Percentiles rank a stretch among this genome's conserved stretches.
These are phyloP conservation scores for Euphorbia peplus DNA, from an alignment of 345 rosid genomes.

Conservation along the genomic window DNA sequence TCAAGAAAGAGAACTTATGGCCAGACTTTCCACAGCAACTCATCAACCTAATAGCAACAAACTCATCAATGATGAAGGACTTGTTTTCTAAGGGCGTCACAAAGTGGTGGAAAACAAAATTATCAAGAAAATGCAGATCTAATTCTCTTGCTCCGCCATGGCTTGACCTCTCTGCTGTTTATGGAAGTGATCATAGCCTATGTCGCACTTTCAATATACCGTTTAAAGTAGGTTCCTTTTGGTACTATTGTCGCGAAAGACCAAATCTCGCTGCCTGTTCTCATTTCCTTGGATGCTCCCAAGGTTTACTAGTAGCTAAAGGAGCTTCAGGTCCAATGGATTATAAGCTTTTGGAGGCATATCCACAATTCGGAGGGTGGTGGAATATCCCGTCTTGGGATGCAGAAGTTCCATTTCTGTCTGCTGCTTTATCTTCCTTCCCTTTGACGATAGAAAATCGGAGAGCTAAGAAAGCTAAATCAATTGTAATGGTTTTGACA, in stretches of 20 bases:
- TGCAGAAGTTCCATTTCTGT: constrained; percentile 11
- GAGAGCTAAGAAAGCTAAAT: background rate
- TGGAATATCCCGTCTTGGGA: constrained; percentile 13
- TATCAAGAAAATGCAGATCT: constrained; percentile 8
- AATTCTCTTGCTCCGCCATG: background rate
- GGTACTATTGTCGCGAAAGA: background rate
- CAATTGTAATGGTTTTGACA: constrained; percentile 22
- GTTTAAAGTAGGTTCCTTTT: background rate
- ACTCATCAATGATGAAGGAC: background rate
- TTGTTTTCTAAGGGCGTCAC: too few species aligned
- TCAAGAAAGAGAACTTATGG: too few species aligned
- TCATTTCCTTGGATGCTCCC: constrained; percentile 16
- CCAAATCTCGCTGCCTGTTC: background rate
- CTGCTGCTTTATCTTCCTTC: constrained; percentile 6
- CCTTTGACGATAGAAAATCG: background rate
- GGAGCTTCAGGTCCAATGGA: too few species aligned
- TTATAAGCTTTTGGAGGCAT: too few species aligned
- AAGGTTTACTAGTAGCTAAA: constrained; percentile 3
- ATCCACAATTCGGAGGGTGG: too few species aligned
- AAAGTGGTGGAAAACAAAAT: constrained; percentile 21
- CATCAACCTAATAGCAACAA: background rate
- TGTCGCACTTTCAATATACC: background rate
- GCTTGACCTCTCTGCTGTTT: constrained; percentile 21
- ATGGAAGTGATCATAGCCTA: background rate
- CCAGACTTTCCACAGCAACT: too few species aligned